Base-by-base conservation (phyloP, 768 basidiomycete species). In the Phlebiopsis gigantea region DNA sequence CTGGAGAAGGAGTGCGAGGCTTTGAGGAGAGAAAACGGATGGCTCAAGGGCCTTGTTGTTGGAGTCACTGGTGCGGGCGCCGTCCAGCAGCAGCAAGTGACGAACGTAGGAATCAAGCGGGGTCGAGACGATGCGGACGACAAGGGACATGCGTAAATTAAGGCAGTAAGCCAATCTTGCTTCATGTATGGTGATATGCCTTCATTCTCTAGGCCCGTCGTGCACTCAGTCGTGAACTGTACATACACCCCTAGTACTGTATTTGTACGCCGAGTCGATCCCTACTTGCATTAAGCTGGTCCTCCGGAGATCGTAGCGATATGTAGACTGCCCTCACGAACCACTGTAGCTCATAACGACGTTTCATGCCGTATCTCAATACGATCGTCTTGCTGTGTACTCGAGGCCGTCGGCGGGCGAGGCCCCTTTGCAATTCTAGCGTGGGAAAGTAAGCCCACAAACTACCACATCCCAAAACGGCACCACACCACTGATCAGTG, bases 1-100 rank as follows among this genome's bases (percentile, higher is more conserved):
- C 78, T 97, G 14, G 94, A 97, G 74, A 81, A 88, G 69, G 93
- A 96, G 71, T 94, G 94, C 70, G 93, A 96, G 70, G 84, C 82
- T 0, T 76, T 95, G 49, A 77, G 91, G 47, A 78, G 90, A 57
- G 93, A 97, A 75, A 97, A 97, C 65, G 88, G 89, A 1, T 96
- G 93, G 92, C 69, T 96, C 62, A 90, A 93, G 72, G 90, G 92
- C 0, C 72, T 96, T 14, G 90, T 96, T 5, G 90, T 94, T 2
- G 89, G 90, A 26, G 88, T 92, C 12, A 92, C 91, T 0, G 88
- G 89, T 21, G 88, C 81, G 31, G 84, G 75, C 43, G 73, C 76
- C 17, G 63, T 64, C 21, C 69, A 61, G 47, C 65, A 65, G 57
- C 65, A 61, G 49, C 62, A 62, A 46, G 43, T 19, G 6, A 21